Percentiles rank a stretch among this genome's conserved stretches.
Evolutionary conservation across 1,284 basidiomycete species (phyloP).

Genomic region (Ganoderma boninense): DNA sequence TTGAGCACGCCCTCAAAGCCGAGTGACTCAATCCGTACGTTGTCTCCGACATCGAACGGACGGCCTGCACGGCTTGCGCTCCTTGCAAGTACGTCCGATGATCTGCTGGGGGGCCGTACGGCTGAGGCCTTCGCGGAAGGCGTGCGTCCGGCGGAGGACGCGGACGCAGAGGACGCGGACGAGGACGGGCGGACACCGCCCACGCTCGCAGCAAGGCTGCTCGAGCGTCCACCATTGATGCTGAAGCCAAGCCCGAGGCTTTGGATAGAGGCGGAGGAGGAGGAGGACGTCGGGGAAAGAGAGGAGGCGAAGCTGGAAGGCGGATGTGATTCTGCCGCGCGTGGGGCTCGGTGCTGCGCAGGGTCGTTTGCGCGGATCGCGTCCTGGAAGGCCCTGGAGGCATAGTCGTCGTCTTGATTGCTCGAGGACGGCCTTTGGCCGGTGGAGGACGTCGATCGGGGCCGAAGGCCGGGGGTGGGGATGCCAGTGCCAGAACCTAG

Average conservation of each 20-base stretch:
- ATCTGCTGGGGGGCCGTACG: constrained; percentile 63
- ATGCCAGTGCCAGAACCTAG: constrained; percentile 50
- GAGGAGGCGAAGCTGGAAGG: constrained; percentile 47
- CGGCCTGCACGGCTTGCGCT: constrained; percentile 53
- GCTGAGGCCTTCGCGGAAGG: constrained; percentile 61
- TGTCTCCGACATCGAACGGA: constrained; percentile 77
- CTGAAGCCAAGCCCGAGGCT: constrained; percentile 4
- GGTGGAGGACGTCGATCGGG: constrained; percentile 68
- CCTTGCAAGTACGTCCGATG: constrained; percentile 63
- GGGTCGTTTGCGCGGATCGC: constrained; percentile 84
- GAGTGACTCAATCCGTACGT: constrained; percentile 84
- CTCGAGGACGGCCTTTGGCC: constrained; percentile 42
- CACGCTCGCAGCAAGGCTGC: constrained; percentile 40
- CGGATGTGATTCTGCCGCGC: constrained; percentile 45
- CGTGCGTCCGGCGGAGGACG: constrained; percentile 59
- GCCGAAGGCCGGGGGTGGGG: constrained; percentile 70
- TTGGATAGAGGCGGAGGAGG: constrained; percentile 18
- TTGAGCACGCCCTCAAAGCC: constrained; percentile 85
- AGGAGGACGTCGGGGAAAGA: constrained; percentile 53
- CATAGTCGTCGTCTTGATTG: constrained; percentile 58
- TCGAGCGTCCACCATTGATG: constrained; percentile 51
- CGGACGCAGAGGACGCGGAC: constrained; percentile 47
- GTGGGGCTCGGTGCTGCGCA: constrained; percentile 62
- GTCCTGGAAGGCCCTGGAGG: constrained; percentile 74
- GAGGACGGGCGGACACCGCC: constrained; percentile 44